phyloP scores from a whole-genome alignment of 495 filamentous ascomycete species.

The Penicillium ochrochloron region DNA sequence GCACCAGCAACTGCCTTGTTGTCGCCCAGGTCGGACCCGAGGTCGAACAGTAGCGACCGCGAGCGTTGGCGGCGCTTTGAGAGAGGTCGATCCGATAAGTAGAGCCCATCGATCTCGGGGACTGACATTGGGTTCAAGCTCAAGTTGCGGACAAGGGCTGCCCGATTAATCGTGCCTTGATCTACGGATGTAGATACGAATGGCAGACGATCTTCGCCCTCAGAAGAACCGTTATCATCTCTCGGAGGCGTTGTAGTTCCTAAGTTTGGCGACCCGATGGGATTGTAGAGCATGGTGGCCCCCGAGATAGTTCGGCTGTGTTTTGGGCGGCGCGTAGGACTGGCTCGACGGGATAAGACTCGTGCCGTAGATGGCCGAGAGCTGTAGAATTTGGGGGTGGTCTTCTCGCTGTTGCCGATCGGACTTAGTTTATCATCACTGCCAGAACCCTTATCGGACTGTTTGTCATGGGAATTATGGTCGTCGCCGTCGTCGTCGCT shows the following conservation, averaged over 20 bases:
- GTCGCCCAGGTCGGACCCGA: slow-evolving; percentile 74
- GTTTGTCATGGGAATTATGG: slow-evolving; percentile 50
- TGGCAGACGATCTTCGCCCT: slow-evolving; percentile 24
- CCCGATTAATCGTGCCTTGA: slow-evolving; percentile 35
- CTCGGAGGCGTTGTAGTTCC: slow-evolving; percentile 41
- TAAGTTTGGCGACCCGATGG: slow-evolving; percentile 49
- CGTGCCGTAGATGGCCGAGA: slow-evolving; percentile 51
- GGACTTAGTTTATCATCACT: slow-evolving; percentile 18
- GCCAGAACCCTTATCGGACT: slow-evolving; percentile 43
- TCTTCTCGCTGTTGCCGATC: slow-evolving; percentile 30
- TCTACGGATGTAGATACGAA: slow-evolving; percentile 31
- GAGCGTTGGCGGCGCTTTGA: slow-evolving; percentile 52
- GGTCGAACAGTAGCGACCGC: slow-evolving; percentile 66
- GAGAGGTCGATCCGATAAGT: slow-evolving; percentile 40
- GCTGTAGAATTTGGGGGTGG: slow-evolving; percentile 48
- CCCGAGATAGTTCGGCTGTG: slow-evolving; percentile 68
- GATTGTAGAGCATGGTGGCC: slow-evolving; percentile 73
- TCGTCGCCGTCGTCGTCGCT: slow-evolving; percentile 77
- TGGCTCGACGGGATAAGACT: slow-evolving; percentile 43
- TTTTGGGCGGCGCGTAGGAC: slow-evolving; percentile 41
- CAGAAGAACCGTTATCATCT: slow-evolving; percentile 30
- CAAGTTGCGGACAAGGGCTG: slow-evolving; percentile 44
- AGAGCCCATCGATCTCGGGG: slow-evolving; percentile 53
- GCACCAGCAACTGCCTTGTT: slow-evolving; percentile 62
- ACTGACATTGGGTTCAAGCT: slow-evolving; percentile 56